Percentiles rank a stretch among this genome's conserved stretches.
phyloP scores from a whole-genome alignment of 202 grass and related monocot species.

The Carex arenaria region DNA sequence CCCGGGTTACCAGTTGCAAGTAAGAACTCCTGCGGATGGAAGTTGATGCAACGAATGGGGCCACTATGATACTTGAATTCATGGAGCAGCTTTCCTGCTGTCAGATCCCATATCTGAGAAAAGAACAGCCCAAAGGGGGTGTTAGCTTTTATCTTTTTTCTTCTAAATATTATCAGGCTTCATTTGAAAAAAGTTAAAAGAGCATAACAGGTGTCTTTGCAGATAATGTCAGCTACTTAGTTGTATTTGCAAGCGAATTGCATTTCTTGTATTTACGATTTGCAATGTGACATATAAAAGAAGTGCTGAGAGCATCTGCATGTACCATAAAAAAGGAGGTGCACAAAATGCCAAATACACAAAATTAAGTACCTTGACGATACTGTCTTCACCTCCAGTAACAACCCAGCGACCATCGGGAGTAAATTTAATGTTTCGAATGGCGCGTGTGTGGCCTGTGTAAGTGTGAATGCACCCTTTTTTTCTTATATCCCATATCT shows the following conservation, averaged over 20 bases:
- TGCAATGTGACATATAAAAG: background rate
- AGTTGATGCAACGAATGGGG: conserved; percentile 68
- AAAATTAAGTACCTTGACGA: conserved; percentile 51
- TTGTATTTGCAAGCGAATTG: background rate
- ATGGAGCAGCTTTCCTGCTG: conserved; percentile 93
- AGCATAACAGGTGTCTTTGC: background rate
- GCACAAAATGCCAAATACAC: background rate
- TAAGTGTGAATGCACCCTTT: conserved; percentile 98
- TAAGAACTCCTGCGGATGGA: conserved; percentile 96
- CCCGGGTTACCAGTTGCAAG: conserved; percentile 70
- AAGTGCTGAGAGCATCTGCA: background rate
- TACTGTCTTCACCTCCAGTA: conserved; percentile 87
- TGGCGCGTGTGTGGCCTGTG: conserved; percentile 67
- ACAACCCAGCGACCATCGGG: conserved; percentile 98
- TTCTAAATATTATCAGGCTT: background rate
- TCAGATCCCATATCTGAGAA: conserved; percentile 83
- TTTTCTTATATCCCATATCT: conserved; percentile 99
- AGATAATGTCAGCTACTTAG: background rate
- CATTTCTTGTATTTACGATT: background rate
- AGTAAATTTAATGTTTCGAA: conserved; percentile 80
- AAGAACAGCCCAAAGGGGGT: background rate
- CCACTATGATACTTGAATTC: conserved; percentile 95
- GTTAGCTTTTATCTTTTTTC: background rate
- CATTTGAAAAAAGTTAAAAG: background rate
- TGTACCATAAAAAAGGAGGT: background rate